Conservation (phyloP, 352 stramenopile genomes). For the Pythium dissotocum region DNA sequence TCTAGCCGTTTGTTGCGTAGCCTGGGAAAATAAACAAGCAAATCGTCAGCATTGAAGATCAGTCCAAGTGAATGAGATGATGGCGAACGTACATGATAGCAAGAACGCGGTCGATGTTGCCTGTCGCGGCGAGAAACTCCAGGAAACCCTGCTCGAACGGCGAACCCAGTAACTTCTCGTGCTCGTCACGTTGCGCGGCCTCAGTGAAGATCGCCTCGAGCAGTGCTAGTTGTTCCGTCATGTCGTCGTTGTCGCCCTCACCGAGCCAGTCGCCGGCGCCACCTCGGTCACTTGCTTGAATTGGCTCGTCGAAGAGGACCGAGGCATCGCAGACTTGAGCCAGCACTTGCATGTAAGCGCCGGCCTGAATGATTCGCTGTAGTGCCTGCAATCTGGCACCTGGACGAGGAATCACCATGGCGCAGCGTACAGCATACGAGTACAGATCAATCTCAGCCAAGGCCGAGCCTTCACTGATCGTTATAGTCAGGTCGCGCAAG, state of each 20-base stretch:
- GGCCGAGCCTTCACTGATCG: background rate
- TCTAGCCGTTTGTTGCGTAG: constrained; percentile 24
- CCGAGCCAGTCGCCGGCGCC: background rate
- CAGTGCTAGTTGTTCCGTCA: constrained; percentile 29
- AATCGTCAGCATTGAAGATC: background rate
- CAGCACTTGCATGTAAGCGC: constrained; percentile 35
- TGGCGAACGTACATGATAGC: constrained; percentile 26
- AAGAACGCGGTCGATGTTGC: constrained; percentile 25
- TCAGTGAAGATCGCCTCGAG: constrained; percentile 32
- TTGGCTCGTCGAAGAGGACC: constrained; percentile 14
- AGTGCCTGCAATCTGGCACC: constrained; percentile 28
- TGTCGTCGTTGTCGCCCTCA: constrained; percentile 18
- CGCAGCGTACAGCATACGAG: constrained; percentile 30
- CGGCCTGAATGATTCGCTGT: constrained; percentile 33
- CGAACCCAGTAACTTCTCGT: constrained; percentile 28
- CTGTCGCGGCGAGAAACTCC: constrained; percentile 30
- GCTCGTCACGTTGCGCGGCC: constrained; percentile 21
- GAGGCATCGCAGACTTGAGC: constrained; percentile 26
- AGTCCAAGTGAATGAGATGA: background rate
- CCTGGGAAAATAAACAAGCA: constrained; percentile 9
- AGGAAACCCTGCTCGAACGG: constrained; percentile 32
- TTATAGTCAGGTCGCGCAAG: constrained; percentile 27
- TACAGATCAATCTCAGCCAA: constrained; percentile 28
- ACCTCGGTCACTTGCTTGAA: background rate
- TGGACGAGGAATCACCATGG: constrained; percentile 31